phyloP scores from a whole-genome alignment of 1,284 basidiomycete genomes.

The Moesziomyces sp. region DNA sequence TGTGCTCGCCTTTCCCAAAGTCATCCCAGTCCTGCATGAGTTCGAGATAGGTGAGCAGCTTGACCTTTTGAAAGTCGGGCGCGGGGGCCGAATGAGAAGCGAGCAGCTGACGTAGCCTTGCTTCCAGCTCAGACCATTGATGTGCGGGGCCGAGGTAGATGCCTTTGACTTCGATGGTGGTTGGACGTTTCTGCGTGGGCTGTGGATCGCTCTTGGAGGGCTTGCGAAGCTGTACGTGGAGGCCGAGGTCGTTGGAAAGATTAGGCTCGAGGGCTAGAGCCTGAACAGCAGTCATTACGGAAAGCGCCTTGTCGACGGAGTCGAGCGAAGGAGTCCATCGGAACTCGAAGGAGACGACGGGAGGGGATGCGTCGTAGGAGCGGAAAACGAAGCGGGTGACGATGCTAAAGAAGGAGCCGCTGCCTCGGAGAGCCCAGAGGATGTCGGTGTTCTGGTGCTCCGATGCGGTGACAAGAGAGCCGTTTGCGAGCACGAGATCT shows the following conservation, averaged over 20 bases:
- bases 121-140: slow-evolving; percentile 15
- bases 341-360: slow-evolving; percentile 47
- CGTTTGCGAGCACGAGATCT: slow-evolving; percentile 68
- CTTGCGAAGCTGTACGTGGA: slow-evolving; percentile 53
- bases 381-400: slow-evolving; percentile 61
- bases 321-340: slow-evolving; percentile 46
- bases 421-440: slow-evolving; percentile 65
- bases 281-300: slow-evolving; percentile 49
- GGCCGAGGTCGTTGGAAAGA: slow-evolving; percentile 44
- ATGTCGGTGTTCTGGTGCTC: slow-evolving; percentile 39
- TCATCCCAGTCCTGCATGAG: slow-evolving; percentile 63
- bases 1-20: slow-evolving; percentile 52
- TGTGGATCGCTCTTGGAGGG: slow-evolving; percentile 24
- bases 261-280: slow-evolving; percentile 26
- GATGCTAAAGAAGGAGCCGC: slow-evolving; percentile 66
- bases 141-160: slow-evolving; percentile 34
- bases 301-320: slow-evolving; percentile 13
- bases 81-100: slow-evolving; percentile 24
- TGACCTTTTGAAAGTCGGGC: slow-evolving; percentile 16
- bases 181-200: slow-evolving; percentile 10
- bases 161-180: slow-evolving; percentile 50
- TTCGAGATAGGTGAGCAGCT: slow-evolving; percentile 35
- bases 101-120: slow-evolving; percentile 28
- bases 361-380: slow-evolving; percentile 53
- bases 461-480: slow-evolving; percentile 52